phyloP scores from a whole-genome alignment of 805 yeast species.

The Priceomyces carsonii region DNA sequence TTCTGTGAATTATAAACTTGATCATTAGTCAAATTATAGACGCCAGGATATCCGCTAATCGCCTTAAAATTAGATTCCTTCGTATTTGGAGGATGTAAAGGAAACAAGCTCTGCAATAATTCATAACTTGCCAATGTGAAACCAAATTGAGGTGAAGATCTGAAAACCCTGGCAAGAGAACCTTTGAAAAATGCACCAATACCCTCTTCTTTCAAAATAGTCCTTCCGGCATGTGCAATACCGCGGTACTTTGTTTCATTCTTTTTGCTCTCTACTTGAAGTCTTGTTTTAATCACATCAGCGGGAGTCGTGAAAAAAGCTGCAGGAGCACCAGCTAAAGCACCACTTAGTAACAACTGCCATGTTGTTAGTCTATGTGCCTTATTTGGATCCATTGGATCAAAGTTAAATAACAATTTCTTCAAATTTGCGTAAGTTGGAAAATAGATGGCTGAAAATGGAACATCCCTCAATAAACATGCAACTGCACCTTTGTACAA shows the following conservation, averaged over 20 bases:
- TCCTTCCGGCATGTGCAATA: conserved; percentile 71
- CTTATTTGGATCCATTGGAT: conserved; percentile 64
- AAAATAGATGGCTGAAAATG: conserved; percentile 95
- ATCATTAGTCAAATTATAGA: conserved; percentile 44
- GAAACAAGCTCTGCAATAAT: conserved; percentile 75
- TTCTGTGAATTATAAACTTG: conserved; percentile 43
- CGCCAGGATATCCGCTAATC: conserved; percentile 46
- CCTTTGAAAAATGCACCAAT: conserved; percentile 90
- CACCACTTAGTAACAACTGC: conserved; percentile 87
- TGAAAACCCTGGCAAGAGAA: conserved; percentile 88
- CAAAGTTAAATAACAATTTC: conserved; percentile 76
- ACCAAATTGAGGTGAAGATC: conserved; percentile 98
- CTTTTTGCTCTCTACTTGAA: conserved; percentile 77
- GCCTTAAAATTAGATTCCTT: conserved; percentile 45
- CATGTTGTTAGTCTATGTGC: conserved; percentile 67
- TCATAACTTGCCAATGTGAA: conserved; percentile 98
- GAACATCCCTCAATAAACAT: conserved; percentile 91
- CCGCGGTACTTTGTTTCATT: conserved; percentile 81
- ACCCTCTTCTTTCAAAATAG: conserved; percentile 82
- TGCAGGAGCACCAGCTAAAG: conserved; percentile 96
- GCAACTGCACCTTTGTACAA: conserved; percentile 91
- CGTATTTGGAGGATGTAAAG: conserved; percentile 57
- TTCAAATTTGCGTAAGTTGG: conserved; percentile 95
- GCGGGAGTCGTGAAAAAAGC: conserved; percentile 96
- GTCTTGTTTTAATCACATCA: conserved; percentile 93